Conservation (phyloP, 768 basidiomycete genomes). For the Pisolithus microcarpus region DNA sequence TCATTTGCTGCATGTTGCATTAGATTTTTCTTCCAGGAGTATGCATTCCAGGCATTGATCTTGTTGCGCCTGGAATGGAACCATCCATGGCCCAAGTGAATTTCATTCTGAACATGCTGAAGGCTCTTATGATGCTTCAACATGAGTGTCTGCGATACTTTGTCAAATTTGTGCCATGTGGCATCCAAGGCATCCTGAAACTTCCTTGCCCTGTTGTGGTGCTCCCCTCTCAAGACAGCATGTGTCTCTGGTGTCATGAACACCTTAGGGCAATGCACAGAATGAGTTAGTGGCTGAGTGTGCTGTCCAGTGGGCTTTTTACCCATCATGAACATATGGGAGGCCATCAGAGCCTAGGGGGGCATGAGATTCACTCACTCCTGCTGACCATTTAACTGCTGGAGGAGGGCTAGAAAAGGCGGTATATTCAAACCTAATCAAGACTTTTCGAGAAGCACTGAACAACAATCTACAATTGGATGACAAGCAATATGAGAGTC, state of each 20-base stretch:
- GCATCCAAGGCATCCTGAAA: not conserved
- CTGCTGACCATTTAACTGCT: too few relatives aligned
- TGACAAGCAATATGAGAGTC: not conserved
- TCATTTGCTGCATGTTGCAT: not conserved
- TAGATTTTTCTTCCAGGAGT: conserved; percentile 4
- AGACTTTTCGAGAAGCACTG: not conserved
- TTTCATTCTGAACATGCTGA: not conserved
- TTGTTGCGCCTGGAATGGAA: not conserved
- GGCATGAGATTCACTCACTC: too few relatives aligned
- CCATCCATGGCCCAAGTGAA: conserved; percentile 1
- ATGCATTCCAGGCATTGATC: conserved; percentile 4
- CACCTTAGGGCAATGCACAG: not conserved
- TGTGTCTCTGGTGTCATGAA: not conserved
- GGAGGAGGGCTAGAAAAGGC: not conserved
- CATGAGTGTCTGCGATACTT: not conserved
- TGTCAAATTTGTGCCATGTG: not conserved
- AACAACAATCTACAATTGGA: not conserved
- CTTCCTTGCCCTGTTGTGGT: not conserved
- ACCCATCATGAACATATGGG: too few relatives aligned
- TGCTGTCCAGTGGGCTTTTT: too few relatives aligned
- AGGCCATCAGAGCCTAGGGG: too few relatives aligned
- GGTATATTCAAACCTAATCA: not conserved
- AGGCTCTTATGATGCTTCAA: conserved; percentile 1
- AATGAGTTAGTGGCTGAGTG: too few relatives aligned
- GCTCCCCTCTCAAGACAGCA: not conserved